Evolutionary conservation across 306 rosid species (phyloP).

Genomic region (Corylus heterophylla): DNA sequence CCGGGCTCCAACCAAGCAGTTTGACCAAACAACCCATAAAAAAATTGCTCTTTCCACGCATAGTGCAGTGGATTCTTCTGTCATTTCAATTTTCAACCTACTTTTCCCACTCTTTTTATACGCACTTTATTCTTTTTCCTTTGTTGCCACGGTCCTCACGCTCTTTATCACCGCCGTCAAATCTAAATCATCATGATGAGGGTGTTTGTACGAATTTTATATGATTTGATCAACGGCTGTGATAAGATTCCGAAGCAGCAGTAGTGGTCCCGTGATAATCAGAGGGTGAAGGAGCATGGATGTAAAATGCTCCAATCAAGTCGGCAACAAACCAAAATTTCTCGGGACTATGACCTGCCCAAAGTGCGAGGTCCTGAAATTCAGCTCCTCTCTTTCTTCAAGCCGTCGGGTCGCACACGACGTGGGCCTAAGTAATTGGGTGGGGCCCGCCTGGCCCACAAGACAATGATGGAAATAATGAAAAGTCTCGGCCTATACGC

Average conservation of each 20-base stretch:
- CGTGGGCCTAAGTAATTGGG: slow-evolving; percentile 6
- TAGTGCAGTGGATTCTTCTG: not conserved
- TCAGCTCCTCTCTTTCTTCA: slow-evolving; percentile 5
- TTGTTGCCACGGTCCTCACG: not conserved
- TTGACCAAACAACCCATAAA: slow-evolving; percentile 26
- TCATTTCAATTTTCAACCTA: slow-evolving; percentile 12
- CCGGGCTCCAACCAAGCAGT: slow-evolving; percentile 9
- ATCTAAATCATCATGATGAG: not conserved
- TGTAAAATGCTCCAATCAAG: not conserved
- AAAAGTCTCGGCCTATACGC: not conserved
- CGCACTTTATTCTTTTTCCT: not conserved
- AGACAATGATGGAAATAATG: slow-evolving; percentile 4
- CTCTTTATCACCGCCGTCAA: not conserved
- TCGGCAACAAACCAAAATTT: not conserved
- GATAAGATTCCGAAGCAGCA: not conserved
- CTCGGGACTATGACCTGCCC: slow-evolving; percentile 20
- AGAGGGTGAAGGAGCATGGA: not conserved
- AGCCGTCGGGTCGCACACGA: not conserved
- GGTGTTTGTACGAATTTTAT: too few relatives aligned
- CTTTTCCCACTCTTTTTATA: not conserved
- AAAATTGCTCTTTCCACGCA: not conserved
- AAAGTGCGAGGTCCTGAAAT: slow-evolving; percentile 18
- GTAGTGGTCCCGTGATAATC: not conserved
- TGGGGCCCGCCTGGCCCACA: slow-evolving; percentile 15
- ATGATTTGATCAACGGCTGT: not conserved